Evolutionary conservation across 202 grass and related monocot genomes (phyloP), one percentile per base, ranked within the genome.

Genomic region (Bolboschoenoplectus hybrid): DNA sequence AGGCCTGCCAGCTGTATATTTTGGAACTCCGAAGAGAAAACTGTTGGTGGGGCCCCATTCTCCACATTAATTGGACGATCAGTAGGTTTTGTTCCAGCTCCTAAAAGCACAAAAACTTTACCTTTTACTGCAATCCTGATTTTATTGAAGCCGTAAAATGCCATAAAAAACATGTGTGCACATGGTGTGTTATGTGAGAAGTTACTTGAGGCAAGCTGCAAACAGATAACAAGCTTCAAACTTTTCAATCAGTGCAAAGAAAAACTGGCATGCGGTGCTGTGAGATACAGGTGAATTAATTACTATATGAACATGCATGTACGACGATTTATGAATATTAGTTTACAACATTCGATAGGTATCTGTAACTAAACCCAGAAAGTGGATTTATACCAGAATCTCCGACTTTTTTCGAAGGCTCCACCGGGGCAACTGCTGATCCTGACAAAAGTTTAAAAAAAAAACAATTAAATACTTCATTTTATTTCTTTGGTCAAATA

Each of bases 21-120:
- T 67, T 89, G 66, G 67, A 85, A 94, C 43, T 92, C 89, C 56
- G 89, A 79, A 5, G 60, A 84, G 55, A 94, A 77, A 67, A 34
- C 73, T 52, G 84, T 73, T 74, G 91, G 43, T 11, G 34, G 52
- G 36, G 78, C 51, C 41, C 90, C 87, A 74, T 94, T 94, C 80
- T 86, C 80, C 32, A 89, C 67, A 20, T 91, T 87, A 78, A 57
- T 92, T 10, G 61, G 79, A 16, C 83, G 78, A 44, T 82, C 32
- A 12, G 79, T 65, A 82, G 89, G 69, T 11, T 11, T 61, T 72
- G 70, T 86, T 74, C 53, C 40, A 45, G 72, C 46, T 63, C 49
- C 76, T 69, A 58, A 58, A 67, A 57, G 36, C 41, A 67, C 39
- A 67, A 45, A 60, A 32, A 57, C 39, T 49, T 50, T 56, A 2